Base-by-base conservation (phyloP, 805 yeast genomes). In the Wickerhamiella brachini region DNA sequence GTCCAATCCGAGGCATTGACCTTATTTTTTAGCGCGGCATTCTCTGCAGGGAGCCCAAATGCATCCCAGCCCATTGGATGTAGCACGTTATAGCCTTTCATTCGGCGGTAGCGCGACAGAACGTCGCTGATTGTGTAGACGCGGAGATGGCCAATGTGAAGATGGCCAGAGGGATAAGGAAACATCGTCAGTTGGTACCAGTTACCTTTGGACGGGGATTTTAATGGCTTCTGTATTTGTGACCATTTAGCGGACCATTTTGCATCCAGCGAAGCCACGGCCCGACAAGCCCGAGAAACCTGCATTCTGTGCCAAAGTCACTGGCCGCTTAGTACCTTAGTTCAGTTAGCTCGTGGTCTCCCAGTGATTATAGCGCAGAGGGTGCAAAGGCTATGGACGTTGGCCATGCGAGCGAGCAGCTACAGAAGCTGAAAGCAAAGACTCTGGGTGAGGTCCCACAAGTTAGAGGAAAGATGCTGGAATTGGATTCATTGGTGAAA, bases 51-150 rank as follows among this genome's bases (percentile, higher is more conserved):
- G 24, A 93, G 71, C 0, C 98, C 98, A 72, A 93, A 93, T 0
- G 97, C 95, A 71, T 93, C 98, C 97, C 97, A 93, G 0, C 98
- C 98, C 95, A 93, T 89, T 0, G 97, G 97, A 63, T 93, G 95
- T 1, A 90, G 72, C 13, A 90, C 95, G 39, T 80, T 69, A 57
- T 73, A 76, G 1, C 96, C 96, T 48, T 75, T 77, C 67, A 85
- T 74, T 56, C 93, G 71, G 56, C 85, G 77, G 65, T 77, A 90
- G 56, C 97, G 71, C 1, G 95, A 76, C 41, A 93, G 63, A 2
- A 80, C 83, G 65, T 93, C 98, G 58, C 89, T 80, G 29, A 93
- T 87, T 0, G 96, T 84, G 65, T 85, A 93, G 0, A 93, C 98
- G 49, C 98, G 71, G 44, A 89, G 73, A 66, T 93, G 98, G 0